Evolutionary conservation across 2,329 filamentous ascomycete genomes (phyloP).

Genomic region (Colletotrichum viniferum): DNA sequence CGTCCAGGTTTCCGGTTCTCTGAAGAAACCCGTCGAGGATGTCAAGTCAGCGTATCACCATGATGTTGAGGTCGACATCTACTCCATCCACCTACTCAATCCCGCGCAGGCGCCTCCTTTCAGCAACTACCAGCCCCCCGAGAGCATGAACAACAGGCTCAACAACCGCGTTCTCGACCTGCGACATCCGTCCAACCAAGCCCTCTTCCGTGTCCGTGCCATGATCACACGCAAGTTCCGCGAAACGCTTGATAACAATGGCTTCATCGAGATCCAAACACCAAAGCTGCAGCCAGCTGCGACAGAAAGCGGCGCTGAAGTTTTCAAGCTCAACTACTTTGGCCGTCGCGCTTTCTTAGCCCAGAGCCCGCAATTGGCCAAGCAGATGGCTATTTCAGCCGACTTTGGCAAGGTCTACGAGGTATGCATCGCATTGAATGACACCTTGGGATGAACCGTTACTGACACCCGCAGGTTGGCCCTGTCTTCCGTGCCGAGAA

Average conservation of each 20-base stretch:
- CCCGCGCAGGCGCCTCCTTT: slow-evolving; percentile 53
- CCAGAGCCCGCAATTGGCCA: slow-evolving; percentile 89
- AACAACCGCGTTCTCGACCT: slow-evolving; percentile 75
- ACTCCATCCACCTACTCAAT: slow-evolving; percentile 56
- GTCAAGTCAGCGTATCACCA: slow-evolving; percentile 79
- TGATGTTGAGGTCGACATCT: slow-evolving; percentile 75
- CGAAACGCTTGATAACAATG: slow-evolving; percentile 71
- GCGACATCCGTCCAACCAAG: slow-evolving; percentile 83
- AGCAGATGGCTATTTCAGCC: slow-evolving; percentile 90
- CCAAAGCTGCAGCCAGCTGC: slow-evolving; percentile 90
- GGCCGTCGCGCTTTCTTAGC: slow-evolving; percentile 85
- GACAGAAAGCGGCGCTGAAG: slow-evolving; percentile 88
- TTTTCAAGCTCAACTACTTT: slow-evolving; percentile 94
- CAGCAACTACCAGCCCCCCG: slow-evolving; percentile 47
- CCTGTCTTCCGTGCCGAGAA: slow-evolving; percentile 94
- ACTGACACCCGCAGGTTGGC: slow-evolving; percentile 55
- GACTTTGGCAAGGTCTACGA: slow-evolving; percentile 92
- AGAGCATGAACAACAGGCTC: slow-evolving; percentile 31
- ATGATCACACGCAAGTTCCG: slow-evolving; percentile 83
- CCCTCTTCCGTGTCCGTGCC: slow-evolving; percentile 86
- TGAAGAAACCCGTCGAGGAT: slow-evolving; percentile 75
- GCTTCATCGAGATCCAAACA: slow-evolving; percentile 92
- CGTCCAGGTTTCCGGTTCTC: slow-evolving; percentile 74
- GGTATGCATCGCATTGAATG: slow-evolving; percentile 30
- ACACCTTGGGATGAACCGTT: not conserved